Evolutionary conservation across 345 rosid genomes (phyloP), one percentile per base, ranked within the genome.

Genomic region (Eucalyptus erythrocorys): DNA sequence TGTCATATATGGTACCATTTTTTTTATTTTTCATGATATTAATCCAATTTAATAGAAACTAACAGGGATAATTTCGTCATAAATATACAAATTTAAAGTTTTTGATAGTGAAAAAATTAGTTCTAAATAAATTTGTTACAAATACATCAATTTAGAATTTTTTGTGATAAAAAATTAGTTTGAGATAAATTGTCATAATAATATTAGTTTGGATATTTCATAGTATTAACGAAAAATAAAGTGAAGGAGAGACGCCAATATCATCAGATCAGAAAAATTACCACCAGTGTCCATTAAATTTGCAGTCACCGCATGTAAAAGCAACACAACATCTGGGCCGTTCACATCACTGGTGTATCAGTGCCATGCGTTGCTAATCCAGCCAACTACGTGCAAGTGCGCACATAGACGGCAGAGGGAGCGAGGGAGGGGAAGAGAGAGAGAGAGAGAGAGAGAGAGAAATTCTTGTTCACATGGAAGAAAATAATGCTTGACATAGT

Each of bases 11-110:
- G 2, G 0, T 51, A 51, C 10, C 2, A 0, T 19, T 51, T 7
- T 50, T 50, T 17, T 48, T 11, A 48, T 13, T 48, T 7, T 51
- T 51, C 4, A 3, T 50, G 2, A 51, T 51, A 51, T 19, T 51
- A 51, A 19, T 51, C 0, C 0, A 51, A 21, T 51, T 51, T 19
- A 51, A 51, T 51, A 1, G 0, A 51, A 51, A 51, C 1, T 19
- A 51, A 19, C 0, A 0, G 0, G 2, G 3, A 1, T 48, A 48
- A 51, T 19, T 21, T 7, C 21, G 0, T 51, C 2, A 51, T 51
- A 51, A 1, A 51, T 8, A 0, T 19, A 51, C 0, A 0, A 0
- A 51, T 51, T 51, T 51, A 1, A 51, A 51, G 0, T 19, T 51
- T 51, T 51, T 51, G 0, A 51, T 51, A 21, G 0, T 21, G 26